phyloP scores from a whole-genome alignment of 1,139 yeast species.

The Protomyces gravidus region DNA sequence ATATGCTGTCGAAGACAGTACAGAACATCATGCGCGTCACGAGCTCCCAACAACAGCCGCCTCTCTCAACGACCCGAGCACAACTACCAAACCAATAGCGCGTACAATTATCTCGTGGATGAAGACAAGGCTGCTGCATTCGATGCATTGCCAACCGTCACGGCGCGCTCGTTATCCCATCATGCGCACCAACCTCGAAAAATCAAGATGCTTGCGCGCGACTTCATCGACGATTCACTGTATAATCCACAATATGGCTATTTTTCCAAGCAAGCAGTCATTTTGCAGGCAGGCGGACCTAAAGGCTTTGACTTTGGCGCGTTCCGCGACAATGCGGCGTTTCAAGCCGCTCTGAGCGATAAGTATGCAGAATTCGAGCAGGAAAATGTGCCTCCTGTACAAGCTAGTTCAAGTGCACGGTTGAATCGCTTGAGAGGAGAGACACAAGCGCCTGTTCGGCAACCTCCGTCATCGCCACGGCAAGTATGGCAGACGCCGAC shows the following conservation, averaged over 20 bases:
- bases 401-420: not conserved
- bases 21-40: not conserved
- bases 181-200: conserved; percentile 46
- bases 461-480: conserved; percentile 38
- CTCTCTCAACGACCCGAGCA: conserved; percentile 12
- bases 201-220: conserved; percentile 66
- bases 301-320: conserved; percentile 49
- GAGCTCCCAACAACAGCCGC: not conserved
- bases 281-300: conserved; percentile 42
- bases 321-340: conserved; percentile 24
- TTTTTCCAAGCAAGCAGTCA: conserved; percentile 50
- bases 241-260: conserved; percentile 81
- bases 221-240: conserved; percentile 78
- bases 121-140: conserved; percentile 22
- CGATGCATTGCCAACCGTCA: conserved; percentile 15
- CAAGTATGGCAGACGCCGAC: conserved; percentile 92
- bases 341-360: conserved; percentile 22
- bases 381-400: not conserved
- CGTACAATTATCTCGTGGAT: conserved; percentile 19
- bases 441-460: conserved; percentile 7
- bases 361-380: conserved; percentile 51
- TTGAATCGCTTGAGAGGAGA: not conserved
- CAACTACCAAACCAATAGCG: conserved; percentile 23
- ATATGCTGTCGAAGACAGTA: not conserved
- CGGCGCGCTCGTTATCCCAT: conserved; percentile 18